A percentile compares a stretch with the other conserved stretches of the same genome.
phyloP scores from a whole-genome alignment of 768 basidiomycete species.

The Lanmaoa pseudosensibilis region DNA sequence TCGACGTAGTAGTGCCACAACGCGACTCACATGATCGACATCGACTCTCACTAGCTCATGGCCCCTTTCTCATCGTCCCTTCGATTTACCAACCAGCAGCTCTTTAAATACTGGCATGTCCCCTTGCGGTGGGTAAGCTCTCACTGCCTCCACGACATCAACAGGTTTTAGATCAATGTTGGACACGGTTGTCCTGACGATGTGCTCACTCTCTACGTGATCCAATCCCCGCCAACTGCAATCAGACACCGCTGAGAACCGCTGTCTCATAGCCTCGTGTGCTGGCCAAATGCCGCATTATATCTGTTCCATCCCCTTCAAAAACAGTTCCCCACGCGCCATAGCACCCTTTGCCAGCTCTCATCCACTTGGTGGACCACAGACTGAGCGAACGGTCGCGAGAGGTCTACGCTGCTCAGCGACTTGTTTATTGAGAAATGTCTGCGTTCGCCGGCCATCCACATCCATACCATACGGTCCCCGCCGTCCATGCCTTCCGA shows the following conservation, averaged over 20 bases:
- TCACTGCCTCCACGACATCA: slow-evolving; percentile 3
- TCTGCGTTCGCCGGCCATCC: slow-evolving; percentile 43
- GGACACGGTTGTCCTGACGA: slow-evolving; percentile 32
- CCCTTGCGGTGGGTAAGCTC: slow-evolving; percentile 2
- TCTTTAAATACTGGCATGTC: not conserved
- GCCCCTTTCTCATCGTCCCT: not conserved
- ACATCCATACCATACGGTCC: slow-evolving; percentile 27
- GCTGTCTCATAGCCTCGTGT: slow-evolving; percentile 21
- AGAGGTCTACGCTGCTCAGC: not conserved
- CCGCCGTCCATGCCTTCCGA: slow-evolving; percentile 36
- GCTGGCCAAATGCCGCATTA: slow-evolving; percentile 1
- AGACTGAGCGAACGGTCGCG: not conserved
- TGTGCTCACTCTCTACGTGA: slow-evolving; percentile 10
- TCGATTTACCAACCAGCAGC: not conserved
- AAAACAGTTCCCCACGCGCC: not conserved
- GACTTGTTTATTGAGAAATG: slow-evolving; percentile 30
- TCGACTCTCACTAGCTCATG: not conserved
- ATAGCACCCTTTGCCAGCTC: not conserved
- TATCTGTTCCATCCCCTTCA: slow-evolving; percentile 3
- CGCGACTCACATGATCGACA: not conserved
- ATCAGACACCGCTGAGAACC: slow-evolving; percentile 21
- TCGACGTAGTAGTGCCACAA: not conserved
- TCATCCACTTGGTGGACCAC: not conserved
- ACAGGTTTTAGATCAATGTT: not conserved
- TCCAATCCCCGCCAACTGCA: not conserved